Evolutionary conservation across 345 rosid genomes (phyloP), one percentile per base, ranked within the genome.

Genomic region (Brassica juncea): DNA sequence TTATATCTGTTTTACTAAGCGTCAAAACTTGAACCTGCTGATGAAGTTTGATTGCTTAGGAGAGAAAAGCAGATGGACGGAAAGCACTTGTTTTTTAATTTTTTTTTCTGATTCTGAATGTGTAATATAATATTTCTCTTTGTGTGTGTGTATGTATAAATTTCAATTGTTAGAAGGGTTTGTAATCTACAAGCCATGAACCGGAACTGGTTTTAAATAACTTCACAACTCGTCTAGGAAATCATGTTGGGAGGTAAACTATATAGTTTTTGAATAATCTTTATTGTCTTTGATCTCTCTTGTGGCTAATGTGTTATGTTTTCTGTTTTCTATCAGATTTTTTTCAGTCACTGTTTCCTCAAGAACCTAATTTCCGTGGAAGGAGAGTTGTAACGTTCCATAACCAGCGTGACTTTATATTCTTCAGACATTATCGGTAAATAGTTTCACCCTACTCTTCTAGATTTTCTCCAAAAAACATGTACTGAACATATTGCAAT

Each of bases 351-450:
- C 90, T 93, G 52, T 93, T 96, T 71, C 97, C 95, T 0, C 99
- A 87, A 78, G 87, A 86, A 66, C 97, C 97, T 27, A 82, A 93
- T 73, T 92, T 93, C 74, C 92, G 86, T 12, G 98, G 97, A 69
- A 88, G 98, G 8, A 85, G 97, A 79, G 97, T 96, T 83, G 95
- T 87, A 14, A 96, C 99, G 9, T 93, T 96, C 52, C 98, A 96
- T 81, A 96, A 96, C 84, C 98, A 96, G 84, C 88, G 98, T 0
- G 99, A 96, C 82, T 93, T 90, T 63, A 88, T 96, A 74, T 92
- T 96, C 79, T 93, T 96, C 81, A 84, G 99, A 47, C 99, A 96
- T 82, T 98, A 93, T 72, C 83, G 99, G 98, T 95, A 47, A n/a
- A 85, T 73, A 68, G 8, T 31, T 57, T 76, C 58, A 66, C 23